phyloP scores from a whole-genome alignment of 495 filamentous ascomycete species.

The Penicillium egyptiacum region DNA sequence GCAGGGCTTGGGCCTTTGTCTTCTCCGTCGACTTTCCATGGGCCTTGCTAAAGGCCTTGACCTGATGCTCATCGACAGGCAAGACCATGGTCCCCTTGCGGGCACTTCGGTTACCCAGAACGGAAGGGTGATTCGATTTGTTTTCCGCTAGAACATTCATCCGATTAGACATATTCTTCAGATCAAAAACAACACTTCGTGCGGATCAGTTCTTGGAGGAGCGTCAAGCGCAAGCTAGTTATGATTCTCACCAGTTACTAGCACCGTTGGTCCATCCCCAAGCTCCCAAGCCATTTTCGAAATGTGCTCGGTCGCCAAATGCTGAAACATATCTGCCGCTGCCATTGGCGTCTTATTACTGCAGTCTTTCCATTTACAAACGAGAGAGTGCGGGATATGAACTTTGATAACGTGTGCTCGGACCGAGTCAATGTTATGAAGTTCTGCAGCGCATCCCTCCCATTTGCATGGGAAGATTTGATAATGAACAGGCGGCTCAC shows the following conservation, averaged over 20 bases:
- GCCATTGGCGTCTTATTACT: conserved; percentile 17
- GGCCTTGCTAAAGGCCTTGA: conserved; percentile 40
- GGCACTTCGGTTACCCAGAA: conserved; percentile 1
- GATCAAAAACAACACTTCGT: conserved; percentile 1
- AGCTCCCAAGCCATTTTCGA: conserved; percentile 58
- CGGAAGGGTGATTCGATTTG: background rate
- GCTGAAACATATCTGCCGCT: conserved; percentile 53
- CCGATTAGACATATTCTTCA: conserved; percentile 19
- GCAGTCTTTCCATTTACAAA: conserved; percentile 41
- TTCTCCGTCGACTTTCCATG: conserved; percentile 41
- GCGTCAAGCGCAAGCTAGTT: conserved; percentile 20
- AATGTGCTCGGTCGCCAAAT: conserved; percentile 63
- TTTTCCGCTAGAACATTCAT: conserved; percentile 12
- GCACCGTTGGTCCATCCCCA: conserved; percentile 62
- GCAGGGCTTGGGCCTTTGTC: conserved; percentile 41
- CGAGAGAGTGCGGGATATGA: conserved; percentile 39
- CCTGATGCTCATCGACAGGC: conserved; percentile 32
- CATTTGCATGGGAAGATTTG: conserved; percentile 61
- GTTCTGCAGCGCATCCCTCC: conserved; percentile 63
- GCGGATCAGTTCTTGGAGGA: conserved; percentile 15
- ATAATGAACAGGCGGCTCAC: conserved; percentile 26
- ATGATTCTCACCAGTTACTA: conserved; percentile 47
- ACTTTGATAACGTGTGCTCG: conserved; percentile 64
- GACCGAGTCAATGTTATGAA: conserved; percentile 73
- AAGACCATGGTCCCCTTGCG: conserved; percentile 31